Evolutionary conservation across 1,284 basidiomycete genomes (phyloP), one percentile per base, ranked within the genome.

Genomic region (Cryptococcus deneoformans): DNA sequence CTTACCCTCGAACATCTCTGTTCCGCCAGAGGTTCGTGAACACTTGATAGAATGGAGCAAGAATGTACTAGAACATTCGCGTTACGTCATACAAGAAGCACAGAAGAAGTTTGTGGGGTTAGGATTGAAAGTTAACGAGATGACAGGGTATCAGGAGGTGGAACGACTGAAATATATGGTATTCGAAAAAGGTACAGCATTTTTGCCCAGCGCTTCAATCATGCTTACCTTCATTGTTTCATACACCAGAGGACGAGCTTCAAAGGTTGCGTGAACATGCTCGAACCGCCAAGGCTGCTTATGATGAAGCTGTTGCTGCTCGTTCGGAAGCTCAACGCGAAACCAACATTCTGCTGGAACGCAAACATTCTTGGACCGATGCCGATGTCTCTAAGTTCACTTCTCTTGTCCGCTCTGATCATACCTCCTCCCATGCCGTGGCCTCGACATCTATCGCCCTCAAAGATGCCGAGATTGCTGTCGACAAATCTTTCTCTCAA

Each of bases 131-230:
- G 79, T 96, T 59, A 96, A 94, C 70, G 85, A 84, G 61, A 85
- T 89, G 35, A 93, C 92, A 10, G 93, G 92, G 0, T 96, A 96
- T 69, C 86, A 89, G 63, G 87, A 89, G 71, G 94, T 96, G 43
- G 92, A 95, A 67, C 80, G 81, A 36, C 78, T 96, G 57, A 94
- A 95, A 76, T 78, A 78, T 60, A 80, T 82, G 46, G 92, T 95
- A n/a, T 85, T 84, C 37, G 83, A 84, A 51, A 87, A 88, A 81
- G 92, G 92, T 91, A 70, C 61, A 82, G 80, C 60, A 11, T 16
- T 20, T 43, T 14, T 29, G 16, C 29, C 20, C 36, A 14, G 40
- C 2, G 3, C 20, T 7, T 34, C 29, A 24, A 3, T 10, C 34
- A 36, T 29, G 34, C 14, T 6, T 12, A 8, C 14, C 8, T 7